These are phyloP conservation scores for Haplosporangium gracile DNA, from an alignment of 192 early-diverging fungal species.

Conservation along the genomic window DNA sequence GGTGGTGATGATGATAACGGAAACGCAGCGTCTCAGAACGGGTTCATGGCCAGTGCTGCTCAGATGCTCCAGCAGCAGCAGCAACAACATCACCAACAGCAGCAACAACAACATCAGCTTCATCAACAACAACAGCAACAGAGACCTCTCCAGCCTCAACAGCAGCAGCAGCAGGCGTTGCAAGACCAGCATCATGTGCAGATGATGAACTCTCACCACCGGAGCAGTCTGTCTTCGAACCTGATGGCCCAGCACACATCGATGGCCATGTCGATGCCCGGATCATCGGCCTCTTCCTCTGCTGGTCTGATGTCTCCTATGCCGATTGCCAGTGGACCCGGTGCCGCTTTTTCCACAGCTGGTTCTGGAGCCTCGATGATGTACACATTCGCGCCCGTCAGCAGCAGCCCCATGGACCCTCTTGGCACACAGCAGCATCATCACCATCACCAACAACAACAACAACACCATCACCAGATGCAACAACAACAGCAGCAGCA, in stretches of 20 bases:
- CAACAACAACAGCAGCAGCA: slow-evolving; percentile 10
- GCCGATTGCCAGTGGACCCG: slow-evolving; percentile 20
- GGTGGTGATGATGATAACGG: background rate
- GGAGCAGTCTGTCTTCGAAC: slow-evolving; percentile 21
- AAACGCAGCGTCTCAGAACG: background rate
- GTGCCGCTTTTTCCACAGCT: background rate
- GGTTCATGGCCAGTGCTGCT: slow-evolving; percentile 12
- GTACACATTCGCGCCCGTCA: slow-evolving; percentile 12
- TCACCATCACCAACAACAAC: slow-evolving; percentile 9
- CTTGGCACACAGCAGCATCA: slow-evolving; percentile 22
- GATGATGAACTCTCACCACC: slow-evolving; percentile 38
- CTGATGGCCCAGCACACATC: slow-evolving; percentile 8
- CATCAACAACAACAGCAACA: slow-evolving; percentile 28
- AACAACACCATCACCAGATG: background rate
- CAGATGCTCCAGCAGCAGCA: slow-evolving; percentile 12
- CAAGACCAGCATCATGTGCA: slow-evolving; percentile 32
- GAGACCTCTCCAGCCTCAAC: slow-evolving; percentile 28
- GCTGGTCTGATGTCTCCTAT: slow-evolving; percentile 29
- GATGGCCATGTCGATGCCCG: slow-evolving; percentile 41
- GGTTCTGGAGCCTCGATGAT: slow-evolving; percentile 13
- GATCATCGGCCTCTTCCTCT: background rate
- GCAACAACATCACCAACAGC: slow-evolving; percentile 26
- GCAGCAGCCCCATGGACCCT: slow-evolving; percentile 9
- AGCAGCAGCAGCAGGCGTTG: slow-evolving; percentile 23
- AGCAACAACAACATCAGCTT: slow-evolving; percentile 37